A percentile compares a stretch with the other conserved stretches of the same genome.
These are phyloP conservation scores for Carex littledalei DNA, from an alignment of 176 grass and related monocot genomes.

Conservation along the genomic window DNA sequence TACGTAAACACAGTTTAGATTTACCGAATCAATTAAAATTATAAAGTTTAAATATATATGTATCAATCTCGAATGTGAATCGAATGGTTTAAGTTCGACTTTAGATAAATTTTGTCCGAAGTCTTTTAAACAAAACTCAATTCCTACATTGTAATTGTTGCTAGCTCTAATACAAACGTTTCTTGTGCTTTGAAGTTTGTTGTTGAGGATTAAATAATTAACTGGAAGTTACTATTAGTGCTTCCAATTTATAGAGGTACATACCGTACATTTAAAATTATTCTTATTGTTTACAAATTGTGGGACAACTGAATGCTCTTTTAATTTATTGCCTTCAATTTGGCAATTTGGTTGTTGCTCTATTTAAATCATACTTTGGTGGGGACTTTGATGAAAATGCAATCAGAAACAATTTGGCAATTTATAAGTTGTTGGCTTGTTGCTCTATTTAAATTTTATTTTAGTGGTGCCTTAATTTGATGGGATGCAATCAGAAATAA, in stretches of 20 bases:
- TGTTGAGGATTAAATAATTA: slow-evolving; percentile 50
- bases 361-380: slow-evolving; percentile 97
- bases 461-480: no score
- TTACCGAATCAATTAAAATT: no score
- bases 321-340: neutral
- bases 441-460: no score
- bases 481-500: no score
- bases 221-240: neutral
- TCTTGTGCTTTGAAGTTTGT: slow-evolving; percentile 92
- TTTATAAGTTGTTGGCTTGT: no score
- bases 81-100: no score
- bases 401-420: slow-evolving; percentile 89
- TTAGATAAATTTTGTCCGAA: no score
- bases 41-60: no score
- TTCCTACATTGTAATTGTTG: slow-evolving; percentile 80
- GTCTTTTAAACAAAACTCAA: slow-evolving; percentile 12
- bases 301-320: neutral
- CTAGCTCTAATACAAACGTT: slow-evolving; percentile 88
- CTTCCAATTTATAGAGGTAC: neutral
- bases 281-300: neutral
- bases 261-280: neutral
- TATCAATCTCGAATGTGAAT: no score
- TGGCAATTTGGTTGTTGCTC: slow-evolving; percentile 55
- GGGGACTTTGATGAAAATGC: slow-evolving; percentile 96
- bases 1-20: no score